Evolutionary conservation across 2,329 filamentous ascomycete genomes (phyloP), one percentile per base, ranked within the genome.

Genomic region (Ophiostoma himal-ulmi): DNA sequence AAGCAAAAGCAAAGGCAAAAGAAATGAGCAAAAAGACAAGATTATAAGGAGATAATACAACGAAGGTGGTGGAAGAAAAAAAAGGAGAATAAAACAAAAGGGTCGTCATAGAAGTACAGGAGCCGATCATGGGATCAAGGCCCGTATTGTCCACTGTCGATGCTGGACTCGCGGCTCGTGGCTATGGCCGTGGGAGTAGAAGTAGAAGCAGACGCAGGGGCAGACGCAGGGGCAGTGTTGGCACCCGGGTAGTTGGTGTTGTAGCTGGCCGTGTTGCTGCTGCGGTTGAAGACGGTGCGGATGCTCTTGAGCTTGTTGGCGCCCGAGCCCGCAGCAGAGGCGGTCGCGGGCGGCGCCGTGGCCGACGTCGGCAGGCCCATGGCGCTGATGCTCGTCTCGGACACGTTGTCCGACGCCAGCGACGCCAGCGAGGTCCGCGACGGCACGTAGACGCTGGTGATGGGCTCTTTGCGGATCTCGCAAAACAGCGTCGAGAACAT

Each of bases 401-500:
- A 81, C 72, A 82, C 81, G 10, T 69, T 62, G 34, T 14, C 62
- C 20, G 52, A 30, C n/a, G 52, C 44, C 44, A 48, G 44, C 5
- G 44, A 48, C 44, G 62, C 8, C 62, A 36, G 17, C 60, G 60
- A 34, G 3, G 1, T 30, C 26, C 60, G 60, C 14, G 14, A 83
- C 80, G 66, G 81, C 65, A 89, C 81, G 74, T 87, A 85, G 73
- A 86, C 82, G 72, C 84, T 86, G 65, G 85, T 85, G 52, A 85
- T 81, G 17, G 84, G 82, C 54, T 86, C 83, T 39, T 87, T 91
- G 75, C 89, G 89, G 80, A 98, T 91, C 76, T 89, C 90, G 82
- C 94, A 97, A 79, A 98, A 97, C 20, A 99, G 83, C 13, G 93
- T 96, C 2, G 95, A 97, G 80, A 97, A 97, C 62, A 97, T 85